Evolutionary conservation across 768 basidiomycete species (phyloP), one percentile per base, ranked within the genome.

Genomic region (Pleurotus pulmonarius): DNA sequence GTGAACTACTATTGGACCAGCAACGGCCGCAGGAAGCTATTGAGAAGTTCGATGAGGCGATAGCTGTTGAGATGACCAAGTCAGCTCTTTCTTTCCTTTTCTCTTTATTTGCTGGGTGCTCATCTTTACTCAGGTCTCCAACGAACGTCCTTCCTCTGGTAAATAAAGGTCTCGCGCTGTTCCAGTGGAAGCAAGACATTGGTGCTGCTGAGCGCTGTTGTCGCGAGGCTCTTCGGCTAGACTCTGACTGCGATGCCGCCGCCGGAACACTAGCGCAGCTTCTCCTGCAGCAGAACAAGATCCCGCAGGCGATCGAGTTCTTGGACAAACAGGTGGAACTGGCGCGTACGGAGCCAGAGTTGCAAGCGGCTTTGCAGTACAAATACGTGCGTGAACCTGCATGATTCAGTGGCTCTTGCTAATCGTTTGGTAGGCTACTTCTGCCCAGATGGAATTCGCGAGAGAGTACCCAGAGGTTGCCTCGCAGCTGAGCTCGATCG

Each of bases 111-210:
- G 29, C 43, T 49, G 63, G 29, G 37, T 58, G 12, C 49, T 47
- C 9, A 46, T 25, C 8, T 5, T 18, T 49, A 16, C 25, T 46
- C 59, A 75, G 71, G 55, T 60, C 75, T 57, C 65, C 87, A 2
- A 60, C 54, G 52, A 99, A 98, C 69, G 96, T 97, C 20, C 80
- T 98, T 3, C 90, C 96, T 0, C 76, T 96, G 44, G 94, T 98
- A 54, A 99, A 99, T 85, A 97, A 96, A 68, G 94, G 95, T n/a
- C 87, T 98, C 18, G 90, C 94, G 0, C 66, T 98, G 47, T 98
- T 87, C 81, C 97, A 98, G 73, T 94, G 90, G 90, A 91, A 92
- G 69, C 90, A 96, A 66, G 93, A 98, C 66, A 80, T 92, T 56
- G 78, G 75, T 5, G 83, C 81, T 1, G 94, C 94, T 1, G 94